Conservation (phyloP, 1,139 yeast genomes). For the Candida freyschussii region DNA sequence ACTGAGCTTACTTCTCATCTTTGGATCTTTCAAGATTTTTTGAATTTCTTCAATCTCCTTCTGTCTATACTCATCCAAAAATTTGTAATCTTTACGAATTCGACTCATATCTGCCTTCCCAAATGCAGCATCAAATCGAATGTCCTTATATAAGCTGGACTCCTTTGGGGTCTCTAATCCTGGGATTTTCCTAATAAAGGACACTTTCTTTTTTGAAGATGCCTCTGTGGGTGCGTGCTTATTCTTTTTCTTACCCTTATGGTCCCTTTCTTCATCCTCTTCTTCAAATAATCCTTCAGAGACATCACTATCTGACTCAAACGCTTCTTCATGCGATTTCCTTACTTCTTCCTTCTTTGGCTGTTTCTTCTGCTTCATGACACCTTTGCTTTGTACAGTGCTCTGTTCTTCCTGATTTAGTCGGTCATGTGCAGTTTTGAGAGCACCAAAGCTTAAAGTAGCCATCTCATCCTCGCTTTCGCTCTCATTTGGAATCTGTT, state of each 20-base stretch:
- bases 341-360: constrained; percentile 15
- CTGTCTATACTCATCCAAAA: constrained; percentile 79
- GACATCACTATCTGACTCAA: constrained; percentile 23
- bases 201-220: constrained; percentile 68
- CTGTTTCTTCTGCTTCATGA: constrained; percentile 19
- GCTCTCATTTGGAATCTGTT: constrained; percentile 17
- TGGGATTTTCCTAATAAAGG: constrained; percentile 67
- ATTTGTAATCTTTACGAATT: constrained; percentile 72
- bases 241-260: constrained; percentile 31
- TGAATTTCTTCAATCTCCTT: constrained; percentile 63
- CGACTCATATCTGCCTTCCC: constrained; percentile 72
- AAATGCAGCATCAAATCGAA: constrained; percentile 83
- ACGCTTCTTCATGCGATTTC: constrained; percentile 19
- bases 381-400: constrained; percentile 16
- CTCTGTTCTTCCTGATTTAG: constrained; percentile 33
- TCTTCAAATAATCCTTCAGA: constrained; percentile 16
- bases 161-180: constrained; percentile 49
- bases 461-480: constrained; percentile 36
- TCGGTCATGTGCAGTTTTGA: constrained; percentile 52
- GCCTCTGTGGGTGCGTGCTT: constrained; percentile 82
- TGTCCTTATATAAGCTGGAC: constrained; percentile 58
- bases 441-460: constrained; percentile 54
- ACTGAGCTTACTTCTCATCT: constrained; percentile 40
- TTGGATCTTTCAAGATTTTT: constrained; percentile 50
- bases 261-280: constrained; percentile 15